Evolutionary conservation across 352 stramenopile species (phyloP), one percentile per base, ranked within the genome.

Genomic region (Globisporangium paddicum): DNA sequence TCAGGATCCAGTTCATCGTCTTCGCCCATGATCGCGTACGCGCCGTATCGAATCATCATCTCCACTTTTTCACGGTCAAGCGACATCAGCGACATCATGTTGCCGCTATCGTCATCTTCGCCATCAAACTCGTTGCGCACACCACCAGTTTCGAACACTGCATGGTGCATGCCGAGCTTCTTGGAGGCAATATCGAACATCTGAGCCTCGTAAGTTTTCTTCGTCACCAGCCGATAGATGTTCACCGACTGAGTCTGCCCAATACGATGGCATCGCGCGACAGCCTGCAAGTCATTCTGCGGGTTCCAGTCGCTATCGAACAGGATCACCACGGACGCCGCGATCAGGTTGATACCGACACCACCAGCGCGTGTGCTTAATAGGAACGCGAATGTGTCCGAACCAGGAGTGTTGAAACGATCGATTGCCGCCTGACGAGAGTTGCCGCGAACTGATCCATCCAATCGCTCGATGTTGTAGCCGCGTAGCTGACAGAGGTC

Each of bases 181-280:
- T 98, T 98, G 23, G 86, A 98, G 14, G 97, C 97, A 61, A 98
- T 96, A 56, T 99, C 96, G 80, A 99, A 99, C 95, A 99, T 99
- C 66, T 99, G 96, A 45, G 97, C 95, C 76, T 99, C 98, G 65
- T 99, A 99, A 21, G 96, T 98, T 50, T 98, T 95, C 74, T 98
- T 98, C 10, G 97, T 99, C 57, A 99, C 95, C 11, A 99, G 79
- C 55, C 98, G 96, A 75, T 99, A 99, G 34, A 99, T 98, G 66
- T 96, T 98, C 37, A 99, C 98, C 35, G 98, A 96, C 66, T 99
- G 98, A 0, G 96, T 99, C 72, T 99, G 97, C 7, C 98, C 98
- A 62, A 99, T 99, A 69, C 98, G 93, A 75, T 99, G 98, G 61
- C 97, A 99, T 61, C 98, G 94, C 8, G 97, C 97, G 52, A 98